phyloP scores from a whole-genome alignment of 2,329 filamentous ascomycete species.

The Alternaria tenuissima region DNA sequence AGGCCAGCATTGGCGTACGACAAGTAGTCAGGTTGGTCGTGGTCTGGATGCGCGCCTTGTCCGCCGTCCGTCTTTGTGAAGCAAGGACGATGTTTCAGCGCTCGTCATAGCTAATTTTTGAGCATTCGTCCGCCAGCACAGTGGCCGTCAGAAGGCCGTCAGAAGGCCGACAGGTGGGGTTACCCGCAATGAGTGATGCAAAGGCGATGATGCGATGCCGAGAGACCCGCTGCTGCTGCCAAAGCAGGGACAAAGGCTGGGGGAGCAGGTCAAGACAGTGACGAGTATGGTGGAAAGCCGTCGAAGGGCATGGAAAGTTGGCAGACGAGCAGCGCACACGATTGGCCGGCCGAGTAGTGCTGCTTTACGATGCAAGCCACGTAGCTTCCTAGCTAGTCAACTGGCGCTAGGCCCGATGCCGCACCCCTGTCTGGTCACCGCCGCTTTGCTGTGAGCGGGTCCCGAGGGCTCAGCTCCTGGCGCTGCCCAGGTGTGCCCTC shows the following conservation, averaged over 20 bases:
- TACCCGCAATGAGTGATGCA: background rate
- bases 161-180: background rate
- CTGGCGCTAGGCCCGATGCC: constrained; percentile 3
- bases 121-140: constrained; percentile 3
- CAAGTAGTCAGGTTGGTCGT: constrained; percentile 17
- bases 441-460: constrained; percentile 18
- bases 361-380: constrained; percentile 26
- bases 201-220: constrained; percentile 1
- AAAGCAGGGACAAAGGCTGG: constrained; percentile 10
- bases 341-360: constrained; percentile 18
- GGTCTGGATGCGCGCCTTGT: constrained; percentile 15
- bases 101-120: constrained; percentile 7
- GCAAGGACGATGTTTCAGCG: constrained; percentile 38
- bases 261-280: background rate
- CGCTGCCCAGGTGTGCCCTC: constrained; percentile 10
- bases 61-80: constrained; percentile 22
- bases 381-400: background rate
- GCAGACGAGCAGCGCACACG: constrained; percentile 22
- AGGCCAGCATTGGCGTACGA: constrained; percentile 30
- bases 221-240: background rate
- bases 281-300: constrained; percentile 17
- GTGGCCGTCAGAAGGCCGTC: background rate
- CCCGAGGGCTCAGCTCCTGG: constrained; percentile 17
- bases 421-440: constrained; percentile 23
- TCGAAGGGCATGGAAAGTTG: constrained; percentile 24